phyloP scores from a whole-genome alignment of 495 filamentous ascomycete genomes.

The Achaetomiella virescens region DNA sequence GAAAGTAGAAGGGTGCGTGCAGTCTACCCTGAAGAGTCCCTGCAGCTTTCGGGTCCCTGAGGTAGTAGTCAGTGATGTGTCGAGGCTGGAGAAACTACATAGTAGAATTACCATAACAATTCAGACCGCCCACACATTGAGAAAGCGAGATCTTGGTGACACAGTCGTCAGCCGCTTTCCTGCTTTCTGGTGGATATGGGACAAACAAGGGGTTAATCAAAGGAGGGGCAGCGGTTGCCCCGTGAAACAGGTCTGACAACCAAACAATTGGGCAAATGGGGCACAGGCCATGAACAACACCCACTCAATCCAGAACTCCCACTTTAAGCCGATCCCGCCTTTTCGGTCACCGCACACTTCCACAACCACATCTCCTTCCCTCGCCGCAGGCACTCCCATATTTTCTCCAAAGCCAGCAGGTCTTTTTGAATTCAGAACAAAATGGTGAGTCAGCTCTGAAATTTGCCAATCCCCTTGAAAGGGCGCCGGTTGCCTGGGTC shows the following conservation, averaged over 20 bases:
- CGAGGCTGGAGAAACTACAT: too few species aligned
- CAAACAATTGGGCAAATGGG: constrained; percentile 6
- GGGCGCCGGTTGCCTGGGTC: constrained; percentile 24
- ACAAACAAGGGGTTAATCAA: not conserved
- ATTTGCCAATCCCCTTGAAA: constrained; percentile 4
- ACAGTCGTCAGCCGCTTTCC: not conserved
- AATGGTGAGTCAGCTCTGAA: constrained; percentile 14
- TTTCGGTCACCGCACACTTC: not conserved
- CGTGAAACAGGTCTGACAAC: constrained; percentile 1
- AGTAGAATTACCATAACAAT: too few species aligned
- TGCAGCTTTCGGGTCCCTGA: too few species aligned
- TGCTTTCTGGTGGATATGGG: not conserved
- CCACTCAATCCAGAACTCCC: not conserved
- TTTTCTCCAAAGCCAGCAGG: not conserved
- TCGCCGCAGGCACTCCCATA: not conserved
- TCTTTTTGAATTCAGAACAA: not conserved
- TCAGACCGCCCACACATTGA: too few species aligned
- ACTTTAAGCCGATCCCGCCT: not conserved
- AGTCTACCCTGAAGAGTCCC: too few species aligned
- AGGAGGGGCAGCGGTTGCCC: constrained; percentile 7
- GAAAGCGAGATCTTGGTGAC: too few species aligned
- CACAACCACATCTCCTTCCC: not conserved
- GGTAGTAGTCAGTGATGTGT: too few species aligned
- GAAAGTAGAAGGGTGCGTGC: too few species aligned
- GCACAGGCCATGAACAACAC: not conserved